A percentile compares a stretch with the other conserved stretches of the same genome.
Evolutionary conservation across 2,329 filamentous ascomycete species (phyloP).

Genomic region (Penicillium griseofulvum): DNA sequence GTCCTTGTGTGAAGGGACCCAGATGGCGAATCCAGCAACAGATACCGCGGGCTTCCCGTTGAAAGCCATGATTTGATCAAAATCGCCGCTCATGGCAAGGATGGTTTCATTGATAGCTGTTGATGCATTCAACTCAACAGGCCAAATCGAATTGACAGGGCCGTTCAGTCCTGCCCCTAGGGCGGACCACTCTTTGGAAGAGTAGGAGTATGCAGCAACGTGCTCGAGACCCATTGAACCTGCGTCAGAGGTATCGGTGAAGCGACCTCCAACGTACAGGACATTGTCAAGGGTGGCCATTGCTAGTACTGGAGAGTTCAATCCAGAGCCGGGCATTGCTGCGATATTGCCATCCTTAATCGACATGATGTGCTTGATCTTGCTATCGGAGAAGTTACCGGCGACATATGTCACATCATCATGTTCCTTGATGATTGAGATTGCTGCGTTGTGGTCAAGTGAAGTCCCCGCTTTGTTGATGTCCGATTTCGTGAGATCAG

Average conservation of each 20-base stretch:
- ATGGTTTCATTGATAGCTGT: constrained; percentile 66
- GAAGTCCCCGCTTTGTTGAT: constrained; percentile 73
- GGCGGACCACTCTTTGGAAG: constrained; percentile 68
- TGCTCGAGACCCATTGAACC: constrained; percentile 66
- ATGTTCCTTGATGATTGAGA: constrained; percentile 66
- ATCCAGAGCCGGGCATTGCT: constrained; percentile 65
- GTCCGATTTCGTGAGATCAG: constrained; percentile 67
- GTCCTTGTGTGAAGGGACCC: constrained; percentile 80
- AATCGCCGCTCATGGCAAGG: constrained; percentile 76
- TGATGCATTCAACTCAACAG: constrained; percentile 76
- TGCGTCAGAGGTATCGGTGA: constrained; percentile 68
- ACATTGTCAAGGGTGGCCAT: constrained; percentile 65
- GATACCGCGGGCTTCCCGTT: constrained; percentile 57
- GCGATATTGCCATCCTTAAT: constrained; percentile 64
- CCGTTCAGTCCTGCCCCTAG: constrained; percentile 86
- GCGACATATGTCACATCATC: constrained; percentile 70
- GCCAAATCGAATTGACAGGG: constrained; percentile 69
- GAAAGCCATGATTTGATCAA: constrained; percentile 69
- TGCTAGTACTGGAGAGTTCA: constrained; percentile 74
- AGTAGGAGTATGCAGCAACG: constrained; percentile 71
- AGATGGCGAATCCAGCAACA: constrained; percentile 78
- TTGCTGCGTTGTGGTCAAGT: constrained; percentile 64
- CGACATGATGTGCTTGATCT: constrained; percentile 72
- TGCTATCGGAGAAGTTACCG: constrained; percentile 74
- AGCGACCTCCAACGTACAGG: constrained; percentile 81